These are phyloP conservation scores for Cercospora janseana DNA, from an alignment of 2,329 filamentous ascomycete species.

Conservation along the genomic window DNA sequence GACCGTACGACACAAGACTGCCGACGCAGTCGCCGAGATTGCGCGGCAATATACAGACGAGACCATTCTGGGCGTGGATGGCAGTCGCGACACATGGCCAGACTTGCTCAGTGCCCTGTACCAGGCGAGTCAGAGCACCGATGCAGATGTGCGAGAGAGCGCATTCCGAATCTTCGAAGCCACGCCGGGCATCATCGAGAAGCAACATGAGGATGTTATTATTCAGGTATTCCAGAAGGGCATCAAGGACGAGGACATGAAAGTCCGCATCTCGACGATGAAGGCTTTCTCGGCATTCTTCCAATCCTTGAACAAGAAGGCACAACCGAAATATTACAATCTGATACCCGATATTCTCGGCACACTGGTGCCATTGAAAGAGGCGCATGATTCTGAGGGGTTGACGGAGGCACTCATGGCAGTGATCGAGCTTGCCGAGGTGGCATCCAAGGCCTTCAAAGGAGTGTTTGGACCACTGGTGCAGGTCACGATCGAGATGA, in stretches of 20 bases:
- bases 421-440: constrained; percentile 89
- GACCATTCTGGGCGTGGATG: constrained; percentile 32
- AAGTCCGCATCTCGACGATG: constrained; percentile 90
- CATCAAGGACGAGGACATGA: constrained; percentile 82
- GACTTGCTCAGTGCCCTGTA: constrained; percentile 85
- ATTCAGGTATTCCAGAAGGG: constrained; percentile 83
- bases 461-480: constrained; percentile 88
- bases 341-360: constrained; percentile 91
- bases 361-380: constrained; percentile 90
- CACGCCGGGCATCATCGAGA: constrained; percentile 92
- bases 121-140: constrained; percentile 81
- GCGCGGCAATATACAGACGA: constrained; percentile 93
- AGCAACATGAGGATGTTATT: constrained; percentile 89
- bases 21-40: constrained; percentile 94
- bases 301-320: constrained; percentile 82
- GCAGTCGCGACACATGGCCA: constrained; percentile 66
- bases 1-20: constrained; percentile 87
- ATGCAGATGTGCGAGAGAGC: constrained; percentile 81
- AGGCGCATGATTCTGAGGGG: constrained; percentile 83
- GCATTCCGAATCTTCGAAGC: constrained; percentile 94
- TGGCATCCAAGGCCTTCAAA: constrained; percentile 97
- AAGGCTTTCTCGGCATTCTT: constrained; percentile 97
- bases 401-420: constrained; percentile 86
- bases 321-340: constrained; percentile 80
- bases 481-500: constrained; percentile 86